These are phyloP conservation scores for Rhodamnia argentea DNA, from an alignment of 345 rosid species.

Conservation along the genomic window DNA sequence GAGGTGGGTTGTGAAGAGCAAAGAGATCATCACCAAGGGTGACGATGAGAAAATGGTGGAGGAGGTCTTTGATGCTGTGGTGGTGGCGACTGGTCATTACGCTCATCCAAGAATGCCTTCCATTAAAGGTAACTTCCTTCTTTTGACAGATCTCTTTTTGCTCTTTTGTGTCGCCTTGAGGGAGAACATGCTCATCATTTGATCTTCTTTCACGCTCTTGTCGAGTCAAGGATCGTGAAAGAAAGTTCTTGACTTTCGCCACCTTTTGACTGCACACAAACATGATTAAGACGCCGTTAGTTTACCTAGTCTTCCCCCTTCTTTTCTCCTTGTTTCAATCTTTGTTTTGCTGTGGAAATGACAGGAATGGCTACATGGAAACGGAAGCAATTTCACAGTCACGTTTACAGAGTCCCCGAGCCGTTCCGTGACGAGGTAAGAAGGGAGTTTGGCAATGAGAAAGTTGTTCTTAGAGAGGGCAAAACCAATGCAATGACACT, in stretches of 20 bases:
- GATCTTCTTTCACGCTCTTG: constrained; percentile 3
- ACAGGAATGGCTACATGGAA: constrained; percentile 82
- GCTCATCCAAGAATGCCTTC: constrained; percentile 68
- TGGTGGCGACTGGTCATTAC: constrained; percentile 91
- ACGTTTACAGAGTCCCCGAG: constrained; percentile 65
- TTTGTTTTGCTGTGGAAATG: not conserved
- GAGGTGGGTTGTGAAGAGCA: constrained; percentile 71
- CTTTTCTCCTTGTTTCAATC: not conserved
- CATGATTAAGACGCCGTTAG: not conserved
- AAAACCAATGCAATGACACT: not conserved
- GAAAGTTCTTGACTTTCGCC: not conserved
- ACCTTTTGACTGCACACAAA: not conserved
- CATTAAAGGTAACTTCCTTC: constrained; percentile 47
- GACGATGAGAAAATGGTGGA: constrained; percentile 25
- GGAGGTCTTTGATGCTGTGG: constrained; percentile 84
- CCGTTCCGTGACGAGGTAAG: constrained; percentile 67
- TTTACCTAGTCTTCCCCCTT: not conserved
- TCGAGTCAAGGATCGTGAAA: not conserved
- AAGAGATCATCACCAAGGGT: constrained; percentile 1
- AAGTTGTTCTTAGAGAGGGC: not conserved
- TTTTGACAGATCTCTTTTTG: not conserved
- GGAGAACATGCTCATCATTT: not conserved
- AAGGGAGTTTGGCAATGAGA: not conserved
- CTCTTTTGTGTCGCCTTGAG: not conserved
- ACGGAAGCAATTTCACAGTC: constrained; percentile 82